Conservation (phyloP, 2,329 filamentous ascomycete species). For the Xylaria sp. region DNA sequence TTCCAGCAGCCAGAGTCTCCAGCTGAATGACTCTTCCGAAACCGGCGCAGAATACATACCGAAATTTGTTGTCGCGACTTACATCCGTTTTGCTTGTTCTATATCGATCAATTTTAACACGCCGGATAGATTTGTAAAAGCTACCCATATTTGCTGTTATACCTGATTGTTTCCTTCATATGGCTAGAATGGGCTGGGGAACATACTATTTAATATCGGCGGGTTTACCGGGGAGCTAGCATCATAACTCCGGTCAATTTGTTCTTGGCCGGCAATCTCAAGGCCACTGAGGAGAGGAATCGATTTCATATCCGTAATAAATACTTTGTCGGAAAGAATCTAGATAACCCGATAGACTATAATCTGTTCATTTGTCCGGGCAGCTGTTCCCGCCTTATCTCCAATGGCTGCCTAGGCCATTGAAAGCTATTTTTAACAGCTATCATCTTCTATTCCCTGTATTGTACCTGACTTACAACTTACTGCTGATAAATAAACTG, state of each 20-base stretch:
- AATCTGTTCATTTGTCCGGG: background rate
- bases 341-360: background rate
- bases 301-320: background rate
- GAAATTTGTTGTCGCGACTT: background rate
- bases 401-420: background rate
- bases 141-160: background rate
- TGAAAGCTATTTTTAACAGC: too few relatives aligned
- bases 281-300: background rate
- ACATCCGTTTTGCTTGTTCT: background rate
- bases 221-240: conserved; percentile 19
- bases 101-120: background rate
- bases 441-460: background rate
- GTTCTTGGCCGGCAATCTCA: background rate
- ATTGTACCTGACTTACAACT: conserved; percentile 1
- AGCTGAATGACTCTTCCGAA: background rate
- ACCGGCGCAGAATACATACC: background rate
- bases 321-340: background rate
- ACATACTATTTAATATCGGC: background rate
- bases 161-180: background rate
- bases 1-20: too few relatives aligned
- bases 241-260: conserved; percentile 12
- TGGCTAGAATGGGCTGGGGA: background rate
- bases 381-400: background rate
- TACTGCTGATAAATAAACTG: conserved; percentile 15
- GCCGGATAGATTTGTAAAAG: background rate